These are phyloP conservation scores for Sporothrix brunneoviolacea DNA, from an alignment of 2,329 filamentous ascomycete species.

Conservation along the genomic window DNA sequence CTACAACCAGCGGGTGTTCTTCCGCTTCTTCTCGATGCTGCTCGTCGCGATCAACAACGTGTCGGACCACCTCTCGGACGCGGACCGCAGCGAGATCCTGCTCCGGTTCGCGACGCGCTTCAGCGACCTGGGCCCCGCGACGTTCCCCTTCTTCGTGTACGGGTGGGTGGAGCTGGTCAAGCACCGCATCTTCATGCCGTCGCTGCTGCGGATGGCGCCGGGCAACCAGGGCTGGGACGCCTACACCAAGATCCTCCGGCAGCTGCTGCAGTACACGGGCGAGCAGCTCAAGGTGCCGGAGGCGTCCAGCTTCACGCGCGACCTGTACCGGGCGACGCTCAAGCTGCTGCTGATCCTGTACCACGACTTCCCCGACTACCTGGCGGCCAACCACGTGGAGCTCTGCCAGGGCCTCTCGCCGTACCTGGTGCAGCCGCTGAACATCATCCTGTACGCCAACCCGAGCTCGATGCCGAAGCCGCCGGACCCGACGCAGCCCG, in stretches of 20 bases:
- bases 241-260: slow-evolving; percentile 67
- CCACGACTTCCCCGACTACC: slow-evolving; percentile 90
- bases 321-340: slow-evolving; percentile 76
- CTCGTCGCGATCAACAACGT: slow-evolving; percentile 48
- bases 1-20: slow-evolving; percentile 86
- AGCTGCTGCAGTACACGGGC: slow-evolving; percentile 66
- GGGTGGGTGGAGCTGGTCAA: slow-evolving; percentile 77
- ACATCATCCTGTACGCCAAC: slow-evolving; percentile 77
- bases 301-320: slow-evolving; percentile 63
- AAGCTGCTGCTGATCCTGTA: slow-evolving; percentile 80
- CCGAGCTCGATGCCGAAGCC: slow-evolving; percentile 62
- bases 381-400: slow-evolving; percentile 77
- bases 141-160: slow-evolving; percentile 77
- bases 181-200: slow-evolving; percentile 78
- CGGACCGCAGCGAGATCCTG: slow-evolving; percentile 63
- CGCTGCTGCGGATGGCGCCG: slow-evolving; percentile 62
- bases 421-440: slow-evolving; percentile 80
- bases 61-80: slow-evolving; percentile 50
- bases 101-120: slow-evolving; percentile 66
- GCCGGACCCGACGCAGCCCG: slow-evolving; percentile 64
- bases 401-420: slow-evolving; percentile 76
- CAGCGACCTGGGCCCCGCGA: slow-evolving; percentile 64
- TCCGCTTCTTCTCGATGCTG: slow-evolving; percentile 77
- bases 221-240: slow-evolving; percentile 67
- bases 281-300: slow-evolving; percentile 68